phyloP scores from a whole-genome alignment of 108 stramenopile genomes.

The Fistulifera pelliculosa region DNA sequence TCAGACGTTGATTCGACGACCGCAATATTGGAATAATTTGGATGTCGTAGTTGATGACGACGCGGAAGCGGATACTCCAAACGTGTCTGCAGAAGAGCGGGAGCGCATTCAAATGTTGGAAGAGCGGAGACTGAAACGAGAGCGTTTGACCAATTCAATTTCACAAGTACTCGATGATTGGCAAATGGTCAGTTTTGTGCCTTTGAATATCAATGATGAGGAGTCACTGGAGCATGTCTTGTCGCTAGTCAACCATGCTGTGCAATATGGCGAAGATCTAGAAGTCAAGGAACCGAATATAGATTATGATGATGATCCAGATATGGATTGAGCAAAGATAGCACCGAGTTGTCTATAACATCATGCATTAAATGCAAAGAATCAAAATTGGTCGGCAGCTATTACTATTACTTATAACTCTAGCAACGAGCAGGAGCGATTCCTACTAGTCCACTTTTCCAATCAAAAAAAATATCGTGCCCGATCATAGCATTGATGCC shows the following conservation, averaged over 20 bases:
- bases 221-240: conserved; percentile 81
- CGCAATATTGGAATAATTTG: no score
- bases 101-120: conserved; percentile 12
- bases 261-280: conserved; percentile 93
- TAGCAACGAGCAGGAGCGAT: conserved; percentile 49
- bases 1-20: conserved; percentile 7
- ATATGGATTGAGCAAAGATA: no score
- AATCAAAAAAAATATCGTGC: conserved; percentile 87
- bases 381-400: no score
- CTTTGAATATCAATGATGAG: conserved; percentile 90
- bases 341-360: no score
- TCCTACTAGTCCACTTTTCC: conserved; percentile 55
- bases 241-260: conserved; percentile 81
- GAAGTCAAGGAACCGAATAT: conserved; percentile 71
- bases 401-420: background rate
- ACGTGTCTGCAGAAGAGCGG: background rate
- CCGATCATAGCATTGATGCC: conserved; percentile 91
- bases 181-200: conserved; percentile 90
- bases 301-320: conserved; percentile 5
- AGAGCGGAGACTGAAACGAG: conserved; percentile 34
- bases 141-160: conserved; percentile 79
- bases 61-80: no score
- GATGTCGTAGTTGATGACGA: no score
- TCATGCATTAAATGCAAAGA: no score
- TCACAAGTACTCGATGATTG: conserved; percentile 91